Evolutionary conservation across 164 flowering plant genomes (phyloP).

Genomic region (Paratinospora sagittata): DNA sequence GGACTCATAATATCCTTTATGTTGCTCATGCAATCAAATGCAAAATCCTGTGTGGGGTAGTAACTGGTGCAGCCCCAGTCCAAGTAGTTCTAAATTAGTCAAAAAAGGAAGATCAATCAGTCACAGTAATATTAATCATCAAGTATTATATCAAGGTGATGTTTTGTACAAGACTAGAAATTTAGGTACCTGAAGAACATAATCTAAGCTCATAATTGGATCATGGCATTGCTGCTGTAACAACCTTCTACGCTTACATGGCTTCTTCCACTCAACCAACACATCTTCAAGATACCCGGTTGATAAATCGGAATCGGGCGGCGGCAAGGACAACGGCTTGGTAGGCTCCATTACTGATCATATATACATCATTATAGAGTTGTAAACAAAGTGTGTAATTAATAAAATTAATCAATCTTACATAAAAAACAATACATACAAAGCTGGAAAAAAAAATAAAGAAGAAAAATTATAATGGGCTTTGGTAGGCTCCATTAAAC

Average conservation of each 20-base stretch:
- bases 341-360: constrained; percentile 33
- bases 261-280: constrained; percentile 38
- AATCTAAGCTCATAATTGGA: background rate
- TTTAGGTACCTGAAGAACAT: constrained; percentile 19
- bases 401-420: background rate
- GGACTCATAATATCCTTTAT: background rate
- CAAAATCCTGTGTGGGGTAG: background rate
- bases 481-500: no score
- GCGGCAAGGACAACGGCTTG: constrained; percentile 19
- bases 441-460: no score
- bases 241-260: constrained; percentile 43
- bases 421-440: no score
- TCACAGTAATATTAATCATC: no score
- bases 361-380: background rate
- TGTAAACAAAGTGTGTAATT: background rate
- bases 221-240: constrained; percentile 7
- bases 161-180: background rate
- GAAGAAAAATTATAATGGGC: no score
- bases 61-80: constrained; percentile 2
- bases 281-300: constrained; percentile 71
- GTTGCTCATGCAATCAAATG: background rate
- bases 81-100: background rate
- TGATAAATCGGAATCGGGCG: constrained; percentile 31
- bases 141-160: background rate
- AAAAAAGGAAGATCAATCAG: background rate